A percentile compares a stretch with the other conserved stretches of the same genome.
Evolutionary conservation across 257 asterid genomes (phyloP).

Genomic region (Forsythia viridissima): DNA sequence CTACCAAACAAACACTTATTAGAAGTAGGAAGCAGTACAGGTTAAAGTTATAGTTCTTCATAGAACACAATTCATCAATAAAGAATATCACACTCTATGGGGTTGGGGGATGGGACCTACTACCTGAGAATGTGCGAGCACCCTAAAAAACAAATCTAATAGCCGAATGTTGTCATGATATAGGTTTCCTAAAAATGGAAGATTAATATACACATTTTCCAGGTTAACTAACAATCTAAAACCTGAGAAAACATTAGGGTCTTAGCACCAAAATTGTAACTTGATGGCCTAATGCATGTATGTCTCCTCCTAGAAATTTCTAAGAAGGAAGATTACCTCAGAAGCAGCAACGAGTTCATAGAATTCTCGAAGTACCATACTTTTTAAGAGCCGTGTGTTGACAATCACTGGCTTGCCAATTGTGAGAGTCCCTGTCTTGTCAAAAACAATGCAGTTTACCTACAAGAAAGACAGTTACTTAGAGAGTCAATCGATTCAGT

Average conservation of each 20-base stretch:
- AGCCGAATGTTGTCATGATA: neutral
- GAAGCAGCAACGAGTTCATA: slow-evolving; percentile 71
- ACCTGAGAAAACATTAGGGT: neutral
- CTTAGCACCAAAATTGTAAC: neutral
- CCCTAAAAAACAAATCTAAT: neutral
- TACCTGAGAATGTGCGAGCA: neutral
- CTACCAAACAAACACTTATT: no score
- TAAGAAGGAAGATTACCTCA: slow-evolving; percentile 49
- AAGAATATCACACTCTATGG: no score
- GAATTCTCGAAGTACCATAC: slow-evolving; percentile 49
- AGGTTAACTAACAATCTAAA: neutral
- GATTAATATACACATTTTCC: no score
- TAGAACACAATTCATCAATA: no score
- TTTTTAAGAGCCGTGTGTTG: slow-evolving; percentile 48
- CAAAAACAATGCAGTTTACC: slow-evolving; percentile 74
- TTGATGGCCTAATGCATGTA: neutral
- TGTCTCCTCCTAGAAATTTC: neutral
- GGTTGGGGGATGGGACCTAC: neutral
- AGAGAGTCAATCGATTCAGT: neutral
- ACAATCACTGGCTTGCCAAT: slow-evolving; percentile 79
- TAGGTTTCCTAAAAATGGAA: neutral
- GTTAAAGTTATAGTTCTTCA: neutral
- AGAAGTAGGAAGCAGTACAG: neutral
- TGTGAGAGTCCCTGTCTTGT: slow-evolving; percentile 89
- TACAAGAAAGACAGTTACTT: slow-evolving; percentile 14